phyloP scores from a whole-genome alignment of 228 moss, liverwort and hornwort species.

The Sphagnum fallax region DNA sequence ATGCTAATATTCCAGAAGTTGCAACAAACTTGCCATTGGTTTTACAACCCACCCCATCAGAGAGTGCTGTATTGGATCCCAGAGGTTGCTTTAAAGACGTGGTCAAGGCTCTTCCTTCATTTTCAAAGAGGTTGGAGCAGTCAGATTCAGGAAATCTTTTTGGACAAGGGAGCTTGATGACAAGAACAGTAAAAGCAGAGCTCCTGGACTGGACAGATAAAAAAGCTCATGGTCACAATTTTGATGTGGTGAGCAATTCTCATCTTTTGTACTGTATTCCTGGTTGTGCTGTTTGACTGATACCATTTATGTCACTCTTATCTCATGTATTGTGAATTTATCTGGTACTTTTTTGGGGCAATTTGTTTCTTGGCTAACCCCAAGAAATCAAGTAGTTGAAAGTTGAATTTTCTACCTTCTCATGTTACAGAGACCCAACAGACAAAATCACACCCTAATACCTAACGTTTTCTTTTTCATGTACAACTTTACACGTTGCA shows the following conservation, averaged over 20 bases:
- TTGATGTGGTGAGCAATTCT: conserved; percentile 5
- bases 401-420: no score
- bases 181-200: background rate
- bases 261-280: no score
- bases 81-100: background rate
- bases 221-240: background rate
- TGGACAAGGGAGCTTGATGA: background rate
- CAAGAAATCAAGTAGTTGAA: no score
- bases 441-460: no score
- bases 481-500: no score
- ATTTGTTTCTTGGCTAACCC: no score
- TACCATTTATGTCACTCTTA: no score
- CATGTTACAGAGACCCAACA: no score
- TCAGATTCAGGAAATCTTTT: background rate
- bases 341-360: no score
- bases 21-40: conserved; percentile 1
- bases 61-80: background rate
- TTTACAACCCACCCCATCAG: background rate
- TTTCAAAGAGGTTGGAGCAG: background rate
- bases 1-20: conserved; percentile 4
- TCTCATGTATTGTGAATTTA: no score
- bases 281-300: no score
- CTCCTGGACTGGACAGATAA: conserved; percentile 6
- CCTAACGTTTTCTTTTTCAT: no score
- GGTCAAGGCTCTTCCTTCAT: background rate